These are phyloP conservation scores for Xerocomellus chrysenteron DNA, from an alignment of 768 basidiomycete genomes.

Conservation along the genomic window DNA sequence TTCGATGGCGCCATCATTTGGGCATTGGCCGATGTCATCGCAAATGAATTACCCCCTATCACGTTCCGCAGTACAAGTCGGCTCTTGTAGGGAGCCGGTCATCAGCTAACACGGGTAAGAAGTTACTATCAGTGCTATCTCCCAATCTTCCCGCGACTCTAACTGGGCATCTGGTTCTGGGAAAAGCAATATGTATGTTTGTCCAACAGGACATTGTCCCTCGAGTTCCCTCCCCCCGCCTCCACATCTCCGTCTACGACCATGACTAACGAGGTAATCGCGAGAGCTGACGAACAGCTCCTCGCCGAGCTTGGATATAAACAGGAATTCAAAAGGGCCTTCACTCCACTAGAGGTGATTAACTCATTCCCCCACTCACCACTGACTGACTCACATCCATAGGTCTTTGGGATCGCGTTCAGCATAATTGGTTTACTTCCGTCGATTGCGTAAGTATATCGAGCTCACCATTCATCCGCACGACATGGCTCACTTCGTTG, in stretches of 20 bases:
- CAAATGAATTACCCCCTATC: too few species aligned
- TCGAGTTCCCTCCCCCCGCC: background rate
- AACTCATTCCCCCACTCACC: background rate
- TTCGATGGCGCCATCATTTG: too few species aligned
- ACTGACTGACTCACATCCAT: constrained; percentile 9
- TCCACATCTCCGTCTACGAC: background rate
- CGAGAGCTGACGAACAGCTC: constrained; percentile 30
- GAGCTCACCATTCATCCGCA: background rate
- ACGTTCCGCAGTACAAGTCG: too few species aligned
- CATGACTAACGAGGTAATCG: constrained; percentile 8
- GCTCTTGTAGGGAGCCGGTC: too few species aligned
- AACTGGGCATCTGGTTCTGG: too few species aligned
- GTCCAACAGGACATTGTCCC: background rate
- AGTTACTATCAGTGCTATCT: too few species aligned
- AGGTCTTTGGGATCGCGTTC: constrained; percentile 73
- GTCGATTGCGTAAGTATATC: constrained; percentile 54
- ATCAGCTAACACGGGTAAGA: too few species aligned
- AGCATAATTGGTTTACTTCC: constrained; percentile 70
- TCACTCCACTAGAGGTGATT: constrained; percentile 35
- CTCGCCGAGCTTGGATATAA: constrained; percentile 39
- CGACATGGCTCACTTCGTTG: background rate
- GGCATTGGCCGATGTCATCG: too few species aligned
- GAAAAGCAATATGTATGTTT: too few species aligned
- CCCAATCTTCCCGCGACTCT: too few species aligned
- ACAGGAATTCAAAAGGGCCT: constrained; percentile 39